Conservation (phyloP, 1,284 basidiomycete species). For the Taiwanofungus camphoratus region DNA sequence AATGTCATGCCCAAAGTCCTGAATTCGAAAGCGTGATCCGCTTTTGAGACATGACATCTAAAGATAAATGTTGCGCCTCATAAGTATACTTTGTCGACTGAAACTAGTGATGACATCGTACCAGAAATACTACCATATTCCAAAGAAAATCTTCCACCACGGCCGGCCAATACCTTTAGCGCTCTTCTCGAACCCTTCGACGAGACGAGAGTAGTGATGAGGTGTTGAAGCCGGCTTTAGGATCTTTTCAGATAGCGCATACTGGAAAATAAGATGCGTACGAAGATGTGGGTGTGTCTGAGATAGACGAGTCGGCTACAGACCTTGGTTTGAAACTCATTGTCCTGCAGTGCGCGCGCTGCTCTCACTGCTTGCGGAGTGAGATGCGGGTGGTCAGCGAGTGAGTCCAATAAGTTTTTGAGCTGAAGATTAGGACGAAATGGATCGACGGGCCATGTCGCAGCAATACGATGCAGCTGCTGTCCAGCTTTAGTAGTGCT, state of each 20-base stretch:
- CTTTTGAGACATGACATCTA: too few relatives aligned
- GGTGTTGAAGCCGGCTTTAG: constrained; percentile 65
- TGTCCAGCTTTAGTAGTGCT: constrained; percentile 33
- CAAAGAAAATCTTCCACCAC: constrained; percentile 78
- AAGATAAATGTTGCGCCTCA: neutral
- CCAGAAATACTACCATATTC: constrained; percentile 49
- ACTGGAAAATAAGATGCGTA: constrained; percentile 36
- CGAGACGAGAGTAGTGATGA: constrained; percentile 61
- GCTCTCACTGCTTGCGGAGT: constrained; percentile 54
- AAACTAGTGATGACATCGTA: neutral
- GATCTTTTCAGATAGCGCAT: constrained; percentile 55
- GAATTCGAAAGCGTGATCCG: too few relatives aligned
- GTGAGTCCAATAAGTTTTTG: constrained; percentile 53
- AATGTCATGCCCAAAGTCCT: too few relatives aligned
- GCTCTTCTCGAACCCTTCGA: constrained; percentile 68
- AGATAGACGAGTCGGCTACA: too few relatives aligned
- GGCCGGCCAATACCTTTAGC: constrained; percentile 67
- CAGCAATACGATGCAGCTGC: constrained; percentile 47
- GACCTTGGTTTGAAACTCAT: constrained; percentile 54
- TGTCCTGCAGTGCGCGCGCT: constrained; percentile 45
- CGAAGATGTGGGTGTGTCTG: constrained; percentile 13
- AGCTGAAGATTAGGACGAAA: constrained; percentile 72
- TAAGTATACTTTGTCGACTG: neutral
- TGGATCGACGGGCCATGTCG: constrained; percentile 60
- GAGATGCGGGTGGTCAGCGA: constrained; percentile 62